Evolutionary conservation across 192 early-diverging fungal genomes (phyloP).

Genomic region (Backusella psychrophila): DNA sequence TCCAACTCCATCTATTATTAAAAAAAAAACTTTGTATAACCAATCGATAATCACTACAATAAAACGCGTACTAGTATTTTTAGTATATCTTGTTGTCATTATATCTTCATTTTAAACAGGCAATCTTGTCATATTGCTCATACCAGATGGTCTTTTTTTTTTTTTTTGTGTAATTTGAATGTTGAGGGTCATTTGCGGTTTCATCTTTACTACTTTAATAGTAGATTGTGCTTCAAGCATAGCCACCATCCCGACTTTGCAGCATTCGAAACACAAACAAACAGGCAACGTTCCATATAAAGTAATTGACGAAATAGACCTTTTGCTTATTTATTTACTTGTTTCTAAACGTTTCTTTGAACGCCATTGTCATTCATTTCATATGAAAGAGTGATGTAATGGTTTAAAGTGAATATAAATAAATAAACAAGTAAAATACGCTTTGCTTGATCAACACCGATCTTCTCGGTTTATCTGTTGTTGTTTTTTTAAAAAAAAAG

Average conservation of each 20-base stretch:
- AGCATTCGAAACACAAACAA: slow-evolving; percentile 2
- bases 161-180: background rate
- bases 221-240: background rate
- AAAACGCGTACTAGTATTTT: background rate
- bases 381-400: slow-evolving; percentile 1
- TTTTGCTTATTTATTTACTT: background rate
- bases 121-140: background rate
- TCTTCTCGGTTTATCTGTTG: too few species aligned
- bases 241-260: background rate
- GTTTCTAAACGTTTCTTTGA: background rate
- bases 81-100: background rate
- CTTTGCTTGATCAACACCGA: background rate
- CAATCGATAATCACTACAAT: background rate
- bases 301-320: background rate
- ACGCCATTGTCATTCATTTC: background rate
- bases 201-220: background rate
- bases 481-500: too few species aligned
- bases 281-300: background rate
- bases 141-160: background rate
- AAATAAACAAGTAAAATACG: too few species aligned
- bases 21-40: background rate
- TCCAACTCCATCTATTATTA: background rate
- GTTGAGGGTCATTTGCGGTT: background rate
- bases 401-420: background rate
- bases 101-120: background rate